Evolutionary conservation across 108 stramenopile species (phyloP), one percentile per base, ranked within the genome.

Genomic region (Parietichytrium sp.): DNA sequence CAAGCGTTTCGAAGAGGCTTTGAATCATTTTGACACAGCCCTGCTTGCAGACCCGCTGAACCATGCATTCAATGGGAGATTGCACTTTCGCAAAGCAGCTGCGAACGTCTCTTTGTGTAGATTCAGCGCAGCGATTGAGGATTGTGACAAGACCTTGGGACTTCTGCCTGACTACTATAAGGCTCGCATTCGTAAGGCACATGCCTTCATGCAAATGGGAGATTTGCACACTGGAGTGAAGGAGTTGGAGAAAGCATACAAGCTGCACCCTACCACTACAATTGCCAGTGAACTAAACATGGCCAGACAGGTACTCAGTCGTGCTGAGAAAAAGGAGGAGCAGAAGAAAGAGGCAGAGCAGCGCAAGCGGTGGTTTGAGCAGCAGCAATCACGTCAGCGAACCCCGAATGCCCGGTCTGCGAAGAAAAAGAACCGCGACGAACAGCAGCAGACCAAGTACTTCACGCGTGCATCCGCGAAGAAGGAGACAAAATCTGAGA

Each of bases 141-240:
- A 72, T 42, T 72, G 61, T 42, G 45, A 72, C 42, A 36, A 42
- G 61, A n/a, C 61, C 1, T 42, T 72, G n/a, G 45, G 36, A n/a
- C 36, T 45, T 25, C 29, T 72, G 61, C 61, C 61, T 6, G 10
- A 45, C 38, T 72, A 72, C 20, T 42, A 72, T 42, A 72, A 72
- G 42, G 61, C 61, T 12, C 61, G 61, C 13, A 42, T 72, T 72
- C 61, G 61, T 13, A 33, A 42, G 6, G 61, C 61, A 2, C 61
- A 72, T 20, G 61, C 61, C 42, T 72, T 72, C 33, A 72, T 72
- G 29, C 61, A 42, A 10, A 33, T 72, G 36, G 61, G 61, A n/a
- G 61, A 72, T 42, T 72, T 45, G 38, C 36, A 72, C 23, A 72
- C 61, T 27, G 61, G 38, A 7, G 61, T 72, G 38, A 20, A 38